phyloP scores from a whole-genome alignment of 495 filamentous ascomycete species.

The Astrocystis sublimbata region DNA sequence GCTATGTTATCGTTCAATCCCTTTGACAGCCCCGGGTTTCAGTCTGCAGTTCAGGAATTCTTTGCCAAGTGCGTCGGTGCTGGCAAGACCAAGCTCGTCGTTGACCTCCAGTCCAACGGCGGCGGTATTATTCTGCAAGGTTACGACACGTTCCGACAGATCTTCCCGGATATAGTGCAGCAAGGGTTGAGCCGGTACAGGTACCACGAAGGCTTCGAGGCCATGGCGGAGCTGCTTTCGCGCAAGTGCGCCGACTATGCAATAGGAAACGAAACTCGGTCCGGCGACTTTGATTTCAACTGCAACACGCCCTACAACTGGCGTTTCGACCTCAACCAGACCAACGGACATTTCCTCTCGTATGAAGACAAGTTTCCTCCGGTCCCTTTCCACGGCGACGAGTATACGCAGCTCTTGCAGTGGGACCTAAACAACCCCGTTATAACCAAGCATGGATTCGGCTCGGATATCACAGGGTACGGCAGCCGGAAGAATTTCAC shows the following conservation, averaged over 20 bases:
- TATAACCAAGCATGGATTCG: neutral
- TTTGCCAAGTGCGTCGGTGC: conserved; percentile 32
- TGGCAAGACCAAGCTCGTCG: conserved; percentile 48
- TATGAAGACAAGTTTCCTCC: conserved; percentile 58
- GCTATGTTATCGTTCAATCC: conserved; percentile 19
- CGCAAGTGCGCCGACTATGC: conserved; percentile 4
- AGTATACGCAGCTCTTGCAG: conserved; percentile 44
- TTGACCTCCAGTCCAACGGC: conserved; percentile 51
- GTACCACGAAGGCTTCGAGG: neutral
- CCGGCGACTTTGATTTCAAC: neutral
- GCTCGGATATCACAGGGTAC: conserved; percentile 12
- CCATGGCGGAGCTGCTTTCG: conserved; percentile 2
- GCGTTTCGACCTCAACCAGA: conserved; percentile 23
- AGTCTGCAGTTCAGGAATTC: conserved; percentile 35
- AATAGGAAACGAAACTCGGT: neutral
- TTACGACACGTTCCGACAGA: conserved; percentile 18
- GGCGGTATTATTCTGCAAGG: conserved; percentile 46
- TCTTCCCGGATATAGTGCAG: conserved; percentile 16
- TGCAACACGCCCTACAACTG: conserved; percentile 12
- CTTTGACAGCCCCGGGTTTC: conserved; percentile 29
- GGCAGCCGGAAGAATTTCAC: conserved; percentile 14
- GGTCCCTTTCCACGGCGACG: conserved; percentile 38
- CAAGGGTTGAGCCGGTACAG: conserved; percentile 7
- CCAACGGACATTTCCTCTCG: conserved; percentile 46
- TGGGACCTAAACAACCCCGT: conserved; percentile 7